Evolutionary conservation across 2,329 filamentous ascomycete genomes (phyloP), one percentile per base, ranked within the genome.

Genomic region (Aspergillus terreus): DNA sequence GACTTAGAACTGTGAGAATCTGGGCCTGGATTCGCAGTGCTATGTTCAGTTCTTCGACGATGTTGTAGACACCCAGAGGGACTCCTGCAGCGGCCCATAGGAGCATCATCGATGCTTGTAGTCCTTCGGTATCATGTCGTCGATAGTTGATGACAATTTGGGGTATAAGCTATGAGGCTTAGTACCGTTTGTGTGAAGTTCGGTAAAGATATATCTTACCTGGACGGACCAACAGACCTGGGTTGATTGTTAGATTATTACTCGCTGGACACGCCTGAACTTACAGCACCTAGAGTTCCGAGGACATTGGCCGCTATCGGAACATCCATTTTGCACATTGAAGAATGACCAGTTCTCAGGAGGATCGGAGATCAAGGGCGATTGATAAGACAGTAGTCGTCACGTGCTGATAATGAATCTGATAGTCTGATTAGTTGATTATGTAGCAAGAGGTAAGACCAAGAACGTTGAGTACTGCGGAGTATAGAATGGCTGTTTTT

Each of bases 71-170:
- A 2, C 85, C 86, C 0, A 88, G 72, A 0, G 85, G 85, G 0
- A 88, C 81, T 0, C 85, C 85, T 1, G 85, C 85, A 0, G 83
- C 82, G 79, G 62, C 62, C 63, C 85, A 88, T 2, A 87, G 75
- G 64, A 88, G 79, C 84, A 88, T 88, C 85, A 88, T 87, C 0
- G 82, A 82, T 0, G 82, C 78, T 46, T 87, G 84, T 0, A 88
- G 74, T 0, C 85, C 85, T 0, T 75, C 79, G 1, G 84, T 84
- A 71, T 86, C 77, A 64, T 87, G 84, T 1, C 85, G 76, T 4
- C 80, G 78, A 60, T 85, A 83, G 61, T 89, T 89, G 60, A 87
- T 80, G 32, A 84, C 66, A 45, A 88, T 87, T 63, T 89, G 86
- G 0, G 86, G 85, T 23, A 88, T 79, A 23, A 88, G 74, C 78